Conservation (phyloP, 208 protist genomes). For the Trypanosoma melophagium region DNA sequence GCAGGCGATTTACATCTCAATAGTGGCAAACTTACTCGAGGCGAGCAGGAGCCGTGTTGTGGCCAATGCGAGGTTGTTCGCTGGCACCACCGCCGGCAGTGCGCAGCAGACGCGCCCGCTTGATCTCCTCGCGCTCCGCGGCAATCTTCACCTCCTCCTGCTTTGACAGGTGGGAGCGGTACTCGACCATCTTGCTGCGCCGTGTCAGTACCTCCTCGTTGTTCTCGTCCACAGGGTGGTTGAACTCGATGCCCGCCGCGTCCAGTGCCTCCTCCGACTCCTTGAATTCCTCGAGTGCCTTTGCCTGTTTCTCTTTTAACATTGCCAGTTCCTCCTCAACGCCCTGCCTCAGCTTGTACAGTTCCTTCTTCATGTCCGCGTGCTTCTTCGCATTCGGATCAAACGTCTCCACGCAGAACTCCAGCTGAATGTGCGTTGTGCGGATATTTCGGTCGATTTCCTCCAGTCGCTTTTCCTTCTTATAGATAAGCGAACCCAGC, state of each 20-base stretch:
- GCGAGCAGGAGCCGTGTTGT: slow-evolving; percentile 18
- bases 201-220: slow-evolving; percentile 69
- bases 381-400: slow-evolving; percentile 79
- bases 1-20: slow-evolving; percentile 6
- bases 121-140: slow-evolving; percentile 77
- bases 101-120: slow-evolving; percentile 55
- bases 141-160: slow-evolving; percentile 81
- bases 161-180: slow-evolving; percentile 73
- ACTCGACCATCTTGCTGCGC: slow-evolving; percentile 86
- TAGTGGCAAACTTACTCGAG: slow-evolving; percentile 1
- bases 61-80: slow-evolving; percentile 25
- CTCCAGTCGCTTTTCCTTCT: slow-evolving; percentile 63
- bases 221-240: slow-evolving; percentile 63
- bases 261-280: slow-evolving; percentile 74
- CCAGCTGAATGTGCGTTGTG: slow-evolving; percentile 72
- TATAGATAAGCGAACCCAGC: slow-evolving; percentile 44
- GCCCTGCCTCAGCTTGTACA: slow-evolving; percentile 47
- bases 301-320: slow-evolving; percentile 75
- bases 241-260: slow-evolving; percentile 67
- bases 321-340: slow-evolving; percentile 74
- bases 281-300: slow-evolving; percentile 73
- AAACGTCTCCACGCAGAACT: slow-evolving; percentile 84
- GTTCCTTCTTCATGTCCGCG: slow-evolving; percentile 71
- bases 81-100: slow-evolving; percentile 15
- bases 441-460: slow-evolving; percentile 81